Base-by-base conservation (phyloP, 805 yeast genomes). In the Kurtzmaniella fragi region DNA sequence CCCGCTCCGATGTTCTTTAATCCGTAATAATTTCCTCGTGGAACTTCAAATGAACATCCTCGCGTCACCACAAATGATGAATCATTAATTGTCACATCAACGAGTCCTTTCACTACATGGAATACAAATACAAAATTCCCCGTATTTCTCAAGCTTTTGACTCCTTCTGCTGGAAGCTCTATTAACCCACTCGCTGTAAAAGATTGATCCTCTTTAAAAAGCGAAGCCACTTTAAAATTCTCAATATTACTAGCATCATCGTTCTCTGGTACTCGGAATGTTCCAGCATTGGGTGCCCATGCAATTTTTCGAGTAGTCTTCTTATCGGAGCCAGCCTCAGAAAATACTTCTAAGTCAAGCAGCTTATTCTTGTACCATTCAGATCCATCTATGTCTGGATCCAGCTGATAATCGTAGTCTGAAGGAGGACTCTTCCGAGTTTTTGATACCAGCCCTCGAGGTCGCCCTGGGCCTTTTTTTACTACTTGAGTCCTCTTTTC, bases 11-110 rank as follows among this genome's bases (percentile, higher is more conserved):
- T 70, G 53, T 86, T 86, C 34, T 70, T 71, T 46, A 89, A 72
- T 13, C 83, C 77, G 58, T 86, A 88, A 32, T 73, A 70, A 53
- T 84, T 85, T 4, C 82, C 83, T 63, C 83, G 75, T 1, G 96
- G 96, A 5, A 90, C 72, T 50, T 84, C 85, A 50, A 89, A 82
- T 4, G 91, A 76, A 38, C 95, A 83, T 1, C 95, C 95, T 40
- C 71, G 65, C 1, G 76, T 70, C 5, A 81, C 83, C 3, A 78
- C 61, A 54, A 89, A 85, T 16, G 64, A 69, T 15, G 69, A 71
- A 5, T 75, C 77, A 14, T 77, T 73, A 3, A 89, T 46, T 1
- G 79, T 75, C 2, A 85, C 90, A 50, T 85, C 86, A 7, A 86
- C 54, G 2, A 73, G 48, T 0, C 97, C 97, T 30, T 71, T 64